Conservation (phyloP, 1,139 yeast genomes). For the Taphrina pruni region DNA sequence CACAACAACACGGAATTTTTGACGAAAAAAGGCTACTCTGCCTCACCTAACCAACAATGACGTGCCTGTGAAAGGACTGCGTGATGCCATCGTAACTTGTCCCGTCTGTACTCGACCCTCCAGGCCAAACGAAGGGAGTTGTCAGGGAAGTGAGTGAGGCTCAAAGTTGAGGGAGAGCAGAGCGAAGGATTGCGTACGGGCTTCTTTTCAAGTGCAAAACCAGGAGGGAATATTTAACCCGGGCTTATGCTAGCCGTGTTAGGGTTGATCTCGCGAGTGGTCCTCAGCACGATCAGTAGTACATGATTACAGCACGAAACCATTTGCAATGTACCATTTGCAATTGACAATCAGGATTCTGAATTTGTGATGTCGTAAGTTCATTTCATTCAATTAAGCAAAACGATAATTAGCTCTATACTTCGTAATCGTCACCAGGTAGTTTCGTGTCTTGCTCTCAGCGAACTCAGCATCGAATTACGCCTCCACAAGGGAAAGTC, state of each 20-base stretch:
- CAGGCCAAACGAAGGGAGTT: constrained; percentile 27
- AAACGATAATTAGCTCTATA: no score
- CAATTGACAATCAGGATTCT: not conserved
- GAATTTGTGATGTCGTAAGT: no score
- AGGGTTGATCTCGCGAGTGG: not conserved
- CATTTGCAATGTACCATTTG: not conserved
- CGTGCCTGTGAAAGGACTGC: constrained; percentile 14
- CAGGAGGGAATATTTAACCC: not conserved
- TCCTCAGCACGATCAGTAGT: no score
- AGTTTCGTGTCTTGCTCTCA: not conserved
- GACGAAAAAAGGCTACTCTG: constrained; percentile 10
- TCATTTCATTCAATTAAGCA: no score
- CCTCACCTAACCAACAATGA: constrained; percentile 32
- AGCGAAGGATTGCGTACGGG: not conserved
- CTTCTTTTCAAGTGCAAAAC: not conserved
- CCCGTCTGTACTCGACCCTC: constrained; percentile 26
- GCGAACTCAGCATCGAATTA: not conserved
- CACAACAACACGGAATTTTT: constrained; percentile 8
- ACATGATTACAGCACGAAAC: no score
- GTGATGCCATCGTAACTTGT: constrained; percentile 23
- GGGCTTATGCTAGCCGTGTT: not conserved
- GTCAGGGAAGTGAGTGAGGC: constrained; percentile 34
- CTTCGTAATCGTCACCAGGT: not conserved
- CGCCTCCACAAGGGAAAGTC: constrained; percentile 15
- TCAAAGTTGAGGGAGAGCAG: constrained; percentile 17